Percentiles rank a stretch among this genome's conserved stretches.
These are phyloP conservation scores for Diaporthe vexans DNA, from an alignment of 2,329 filamentous ascomycete species.

Conservation along the genomic window DNA sequence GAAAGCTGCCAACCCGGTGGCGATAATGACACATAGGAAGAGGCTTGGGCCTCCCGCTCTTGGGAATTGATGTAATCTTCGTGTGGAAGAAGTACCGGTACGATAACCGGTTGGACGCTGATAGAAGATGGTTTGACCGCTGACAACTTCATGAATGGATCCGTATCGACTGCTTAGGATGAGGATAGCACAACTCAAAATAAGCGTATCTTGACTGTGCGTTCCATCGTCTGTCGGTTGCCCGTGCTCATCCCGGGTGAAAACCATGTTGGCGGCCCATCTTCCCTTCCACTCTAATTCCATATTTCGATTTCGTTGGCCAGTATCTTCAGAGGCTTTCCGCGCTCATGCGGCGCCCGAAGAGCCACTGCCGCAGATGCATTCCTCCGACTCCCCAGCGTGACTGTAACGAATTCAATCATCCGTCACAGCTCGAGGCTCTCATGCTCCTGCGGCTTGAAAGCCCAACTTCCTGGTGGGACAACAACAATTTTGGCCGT, in stretches of 20 bases:
- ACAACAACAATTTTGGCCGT: background rate
- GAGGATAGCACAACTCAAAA: background rate
- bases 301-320: background rate
- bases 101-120: background rate
- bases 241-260: background rate
- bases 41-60: background rate
- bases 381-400: background rate
- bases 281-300: background rate
- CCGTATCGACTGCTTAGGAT: too few species aligned
- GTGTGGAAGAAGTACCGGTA: too few species aligned
- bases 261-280: background rate
- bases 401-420: background rate
- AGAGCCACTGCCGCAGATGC: background rate
- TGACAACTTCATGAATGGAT: background rate
- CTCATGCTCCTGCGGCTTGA: constrained; percentile 41
- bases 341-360: too few species aligned
- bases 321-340: background rate
- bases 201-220: background rate
- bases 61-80: background rate
- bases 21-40: background rate
- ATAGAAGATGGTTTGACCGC: background rate
- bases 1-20: background rate
- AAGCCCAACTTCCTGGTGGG: constrained; percentile 40
- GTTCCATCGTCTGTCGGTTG: background rate
- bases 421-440: background rate